Conservation (phyloP, 768 basidiomycete genomes). For the Crassisporium funariophilum region DNA sequence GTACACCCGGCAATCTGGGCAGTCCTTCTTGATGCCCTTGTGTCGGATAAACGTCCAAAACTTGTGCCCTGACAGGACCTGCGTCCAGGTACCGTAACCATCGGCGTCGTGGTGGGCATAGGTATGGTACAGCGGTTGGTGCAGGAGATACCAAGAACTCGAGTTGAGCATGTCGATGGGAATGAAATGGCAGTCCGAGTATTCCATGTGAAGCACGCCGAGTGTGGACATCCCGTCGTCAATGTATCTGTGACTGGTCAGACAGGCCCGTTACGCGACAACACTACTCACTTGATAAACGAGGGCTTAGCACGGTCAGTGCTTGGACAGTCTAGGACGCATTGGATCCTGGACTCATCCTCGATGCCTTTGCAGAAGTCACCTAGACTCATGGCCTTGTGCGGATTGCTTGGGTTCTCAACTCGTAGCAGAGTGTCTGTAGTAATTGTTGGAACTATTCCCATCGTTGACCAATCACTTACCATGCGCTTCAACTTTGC, state of each 20-base stretch:
- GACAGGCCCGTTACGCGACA: background rate
- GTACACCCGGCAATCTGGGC: background rate
- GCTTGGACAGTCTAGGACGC: background rate
- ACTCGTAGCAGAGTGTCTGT: background rate
- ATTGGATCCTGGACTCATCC: background rate
- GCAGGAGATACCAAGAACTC: background rate
- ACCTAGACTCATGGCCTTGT: background rate
- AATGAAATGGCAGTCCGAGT: background rate
- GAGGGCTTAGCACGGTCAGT: background rate
- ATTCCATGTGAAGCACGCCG: background rate
- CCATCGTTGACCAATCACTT: background rate
- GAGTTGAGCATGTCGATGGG: background rate
- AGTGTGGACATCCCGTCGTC: background rate
- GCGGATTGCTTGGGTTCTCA: background rate
- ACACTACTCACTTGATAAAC: background rate
- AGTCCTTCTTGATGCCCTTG: background rate
- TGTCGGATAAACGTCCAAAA: background rate
- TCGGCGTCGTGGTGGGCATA: conserved; percentile 2
- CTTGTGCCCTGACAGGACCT: conserved; percentile 1
- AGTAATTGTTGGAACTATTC: background rate
- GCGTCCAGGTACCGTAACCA: conserved; percentile 3
- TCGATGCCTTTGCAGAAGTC: background rate
- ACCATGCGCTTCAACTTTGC: background rate
- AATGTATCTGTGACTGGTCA: background rate
- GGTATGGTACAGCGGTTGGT: background rate